Evolutionary conservation across 345 rosid species (phyloP).

Genomic region (Raphanus raphanistrum): DNA sequence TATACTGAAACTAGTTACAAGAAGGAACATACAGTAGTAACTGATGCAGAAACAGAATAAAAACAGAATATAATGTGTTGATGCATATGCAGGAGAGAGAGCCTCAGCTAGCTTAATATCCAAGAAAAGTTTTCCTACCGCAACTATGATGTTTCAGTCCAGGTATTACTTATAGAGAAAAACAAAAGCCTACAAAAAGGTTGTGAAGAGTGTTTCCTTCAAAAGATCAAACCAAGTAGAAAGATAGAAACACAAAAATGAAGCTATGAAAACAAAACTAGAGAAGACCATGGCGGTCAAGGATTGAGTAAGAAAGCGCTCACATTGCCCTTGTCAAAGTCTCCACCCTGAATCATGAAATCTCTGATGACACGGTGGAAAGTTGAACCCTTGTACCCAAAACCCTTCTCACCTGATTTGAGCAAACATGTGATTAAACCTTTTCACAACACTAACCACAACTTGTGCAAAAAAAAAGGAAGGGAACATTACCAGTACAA

Average conservation of each 20-base stretch:
- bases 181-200: neutral
- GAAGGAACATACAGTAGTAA: neutral
- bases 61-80: neutral
- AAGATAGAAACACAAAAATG: neutral
- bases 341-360: conserved; percentile 73
- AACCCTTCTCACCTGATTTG: conserved; percentile 97
- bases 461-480: neutral
- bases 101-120: conserved; percentile 1
- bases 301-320: conserved; percentile 20
- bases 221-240: neutral
- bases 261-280: neutral
- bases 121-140: neutral
- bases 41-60: no score
- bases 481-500: conserved; percentile 66
- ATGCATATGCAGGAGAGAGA: neutral
- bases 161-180: neutral
- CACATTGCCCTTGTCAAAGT: conserved; percentile 97
- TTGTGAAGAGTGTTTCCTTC: neutral
- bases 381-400: conserved; percentile 75
- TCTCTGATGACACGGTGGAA: conserved; percentile 95
- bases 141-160: conserved; percentile 2
- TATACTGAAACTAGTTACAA: conserved; percentile 15
- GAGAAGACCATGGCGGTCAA: neutral
- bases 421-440: conserved; percentile 23
- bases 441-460: neutral